Evolutionary conservation across 257 asterid species (phyloP).

Genomic region (Nicotiana sylvestris): DNA sequence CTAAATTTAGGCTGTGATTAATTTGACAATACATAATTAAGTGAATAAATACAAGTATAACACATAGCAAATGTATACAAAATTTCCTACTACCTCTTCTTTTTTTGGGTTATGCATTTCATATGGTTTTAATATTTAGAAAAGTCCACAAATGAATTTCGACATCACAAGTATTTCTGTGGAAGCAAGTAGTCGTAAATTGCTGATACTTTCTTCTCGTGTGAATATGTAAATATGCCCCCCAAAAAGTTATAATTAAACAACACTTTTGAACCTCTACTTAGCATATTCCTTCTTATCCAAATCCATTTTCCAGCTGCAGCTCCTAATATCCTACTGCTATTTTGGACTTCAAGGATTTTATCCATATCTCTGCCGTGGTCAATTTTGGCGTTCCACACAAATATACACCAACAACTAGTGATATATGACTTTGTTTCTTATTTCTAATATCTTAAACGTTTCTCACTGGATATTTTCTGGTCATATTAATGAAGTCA

Average conservation of each 20-base stretch:
- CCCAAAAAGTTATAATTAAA: not conserved
- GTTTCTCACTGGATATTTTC: not conserved
- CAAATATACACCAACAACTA: not conserved
- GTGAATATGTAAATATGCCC: constrained; percentile 1
- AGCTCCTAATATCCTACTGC: not conserved
- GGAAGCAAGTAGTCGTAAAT: not conserved
- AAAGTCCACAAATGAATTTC: not conserved
- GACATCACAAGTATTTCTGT: not conserved
- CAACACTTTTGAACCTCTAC: not conserved
- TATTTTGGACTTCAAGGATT: constrained; percentile 12
- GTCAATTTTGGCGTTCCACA: constrained; percentile 10
- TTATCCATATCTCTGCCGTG: not conserved
- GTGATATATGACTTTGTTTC: constrained; percentile 6
- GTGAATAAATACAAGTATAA: not conserved
- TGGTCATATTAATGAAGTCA: not conserved
- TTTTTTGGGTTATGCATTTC: too few species aligned
- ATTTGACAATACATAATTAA: too few species aligned
- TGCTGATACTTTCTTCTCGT: not conserved
- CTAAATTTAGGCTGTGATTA: too few species aligned
- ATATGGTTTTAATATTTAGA: not conserved
- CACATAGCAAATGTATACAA: not conserved
- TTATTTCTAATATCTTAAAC: not conserved
- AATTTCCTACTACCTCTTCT: too few species aligned
- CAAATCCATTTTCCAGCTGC: not conserved
- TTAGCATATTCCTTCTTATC: not conserved